Conservation (phyloP, 352 stramenopile genomes). For the Phytopythium helicoides region DNA sequence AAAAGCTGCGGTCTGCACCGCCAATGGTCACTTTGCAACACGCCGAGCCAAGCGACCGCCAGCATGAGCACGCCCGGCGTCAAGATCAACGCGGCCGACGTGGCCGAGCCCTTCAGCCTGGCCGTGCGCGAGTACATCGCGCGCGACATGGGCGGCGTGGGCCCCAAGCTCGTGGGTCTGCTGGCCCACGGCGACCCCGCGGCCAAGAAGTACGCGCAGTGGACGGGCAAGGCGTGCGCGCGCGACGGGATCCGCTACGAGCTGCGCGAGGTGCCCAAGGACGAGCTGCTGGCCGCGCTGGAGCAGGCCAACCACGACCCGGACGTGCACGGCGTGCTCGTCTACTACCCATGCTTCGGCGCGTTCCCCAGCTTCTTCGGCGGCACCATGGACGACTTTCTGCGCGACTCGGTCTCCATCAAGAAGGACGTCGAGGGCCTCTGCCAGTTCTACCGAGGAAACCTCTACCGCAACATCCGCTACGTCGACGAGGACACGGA, state of each 20-base stretch:
- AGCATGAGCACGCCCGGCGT: conserved; percentile 13
- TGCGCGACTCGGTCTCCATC: conserved; percentile 94
- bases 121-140: conserved; percentile 84
- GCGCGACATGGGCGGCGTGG: conserved; percentile 68
- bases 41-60: too few species aligned
- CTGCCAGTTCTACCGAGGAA: conserved; percentile 95
- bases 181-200: conserved; percentile 94
- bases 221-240: conserved; percentile 93
- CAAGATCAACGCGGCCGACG: conserved; percentile 81
- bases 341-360: conserved; percentile 99
- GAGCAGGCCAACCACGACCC: conserved; percentile 92
- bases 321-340: conserved; percentile 96
- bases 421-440: conserved; percentile 98
- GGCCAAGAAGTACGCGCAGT: conserved; percentile 96
- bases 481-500: conserved; percentile 85
- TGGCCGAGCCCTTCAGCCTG: conserved; percentile 84
- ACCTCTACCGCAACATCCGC: conserved; percentile 97
- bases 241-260: conserved; percentile 97
- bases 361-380: conserved; percentile 95
- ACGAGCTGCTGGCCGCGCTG: conserved; percentile 93
- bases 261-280: conserved; percentile 91
- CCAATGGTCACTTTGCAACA: too few species aligned
- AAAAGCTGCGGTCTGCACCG: too few species aligned
- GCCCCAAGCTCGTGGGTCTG: conserved; percentile 89
- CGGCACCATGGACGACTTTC: conserved; percentile 96